These are phyloP conservation scores for Aureoboletus auriporus DNA, from an alignment of 768 basidiomycete species.

Conservation along the genomic window DNA sequence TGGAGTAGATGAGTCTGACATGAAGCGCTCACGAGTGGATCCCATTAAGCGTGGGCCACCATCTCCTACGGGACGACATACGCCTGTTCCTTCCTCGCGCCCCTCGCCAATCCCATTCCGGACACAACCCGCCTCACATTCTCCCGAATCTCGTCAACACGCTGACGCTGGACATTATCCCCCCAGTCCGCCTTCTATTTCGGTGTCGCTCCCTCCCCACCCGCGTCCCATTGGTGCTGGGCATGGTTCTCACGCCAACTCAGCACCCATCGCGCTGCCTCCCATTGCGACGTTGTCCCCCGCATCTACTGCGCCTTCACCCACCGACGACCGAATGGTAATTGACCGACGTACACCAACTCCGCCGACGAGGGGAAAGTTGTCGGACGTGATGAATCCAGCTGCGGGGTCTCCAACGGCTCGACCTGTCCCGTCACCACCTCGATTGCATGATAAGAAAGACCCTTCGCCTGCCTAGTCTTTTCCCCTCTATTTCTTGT, in stretches of 20 bases:
- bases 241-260: slow-evolving; percentile 36
- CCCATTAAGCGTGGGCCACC: slow-evolving; percentile 45
- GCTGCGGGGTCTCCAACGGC: slow-evolving; percentile 47
- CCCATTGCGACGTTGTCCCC: slow-evolving; percentile 70
- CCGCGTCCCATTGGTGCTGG: slow-evolving; percentile 66
- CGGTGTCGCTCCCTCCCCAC: slow-evolving; percentile 66
- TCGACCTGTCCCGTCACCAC: slow-evolving; percentile 54
- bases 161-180: slow-evolving; percentile 35
- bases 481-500: slow-evolving; percentile 10
- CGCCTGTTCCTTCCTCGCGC: slow-evolving; percentile 57
- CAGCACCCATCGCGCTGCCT: slow-evolving; percentile 51
- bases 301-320: slow-evolving; percentile 52
- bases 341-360: slow-evolving; percentile 42
- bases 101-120: slow-evolving; percentile 74
- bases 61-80: slow-evolving; percentile 49
- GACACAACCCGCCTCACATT: slow-evolving; percentile 63
- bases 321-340: slow-evolving; percentile 36
- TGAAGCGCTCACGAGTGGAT: slow-evolving; percentile 65
- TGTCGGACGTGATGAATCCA: slow-evolving; percentile 48
- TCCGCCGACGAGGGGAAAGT: slow-evolving; percentile 50
- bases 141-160: slow-evolving; percentile 59
- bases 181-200: slow-evolving; percentile 49
- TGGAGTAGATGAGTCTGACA: slow-evolving; percentile 53
- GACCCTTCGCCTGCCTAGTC: slow-evolving; percentile 25
- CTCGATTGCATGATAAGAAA: slow-evolving; percentile 35